A percentile compares a stretch with the other conserved stretches of the same genome.
These are phyloP conservation scores for Kondoa malvinella DNA, from an alignment of 768 basidiomycete species.

Conservation along the genomic window DNA sequence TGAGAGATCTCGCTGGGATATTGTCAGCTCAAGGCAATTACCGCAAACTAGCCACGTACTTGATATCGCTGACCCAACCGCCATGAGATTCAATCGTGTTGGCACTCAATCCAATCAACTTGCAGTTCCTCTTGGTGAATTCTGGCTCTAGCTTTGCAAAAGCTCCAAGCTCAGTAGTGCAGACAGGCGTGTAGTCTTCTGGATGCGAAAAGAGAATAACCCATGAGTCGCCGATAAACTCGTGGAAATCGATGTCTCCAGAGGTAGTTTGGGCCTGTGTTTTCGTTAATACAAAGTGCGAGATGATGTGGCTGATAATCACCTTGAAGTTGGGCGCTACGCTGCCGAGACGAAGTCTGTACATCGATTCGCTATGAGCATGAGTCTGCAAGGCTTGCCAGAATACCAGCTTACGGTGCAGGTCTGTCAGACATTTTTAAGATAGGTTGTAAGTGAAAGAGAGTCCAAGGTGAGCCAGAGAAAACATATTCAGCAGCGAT, in stretches of 20 bases:
- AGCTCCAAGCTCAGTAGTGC: constrained; percentile 66
- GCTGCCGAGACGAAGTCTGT: constrained; percentile 53
- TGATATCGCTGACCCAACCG: constrained; percentile 49
- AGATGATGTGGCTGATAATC: constrained; percentile 71
- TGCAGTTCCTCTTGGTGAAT: constrained; percentile 73
- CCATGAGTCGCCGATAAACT: constrained; percentile 81
- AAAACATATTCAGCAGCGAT: no score
- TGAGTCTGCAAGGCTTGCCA: no score
- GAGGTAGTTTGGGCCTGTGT: constrained; percentile 77
- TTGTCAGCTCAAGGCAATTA: no score
- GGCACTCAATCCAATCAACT: constrained; percentile 57
- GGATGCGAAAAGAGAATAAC: constrained; percentile 82
- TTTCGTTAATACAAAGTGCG: constrained; percentile 63
- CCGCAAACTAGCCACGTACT: no score
- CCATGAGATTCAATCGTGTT: constrained; percentile 47
- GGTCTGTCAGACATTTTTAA: no score
- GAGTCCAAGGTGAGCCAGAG: no score
- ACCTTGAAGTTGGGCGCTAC: constrained; percentile 85
- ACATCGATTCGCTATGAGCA: no score
- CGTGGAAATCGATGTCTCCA: constrained; percentile 66
- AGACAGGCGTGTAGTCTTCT: constrained; percentile 65
- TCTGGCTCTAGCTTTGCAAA: constrained; percentile 72
- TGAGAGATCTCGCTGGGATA: constrained; percentile 46
- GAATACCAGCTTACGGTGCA: no score
- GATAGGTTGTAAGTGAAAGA: no score